These are phyloP conservation scores for Penicillium sp. DNA, from an alignment of 2,329 filamentous ascomycete genomes.

Conservation along the genomic window DNA sequence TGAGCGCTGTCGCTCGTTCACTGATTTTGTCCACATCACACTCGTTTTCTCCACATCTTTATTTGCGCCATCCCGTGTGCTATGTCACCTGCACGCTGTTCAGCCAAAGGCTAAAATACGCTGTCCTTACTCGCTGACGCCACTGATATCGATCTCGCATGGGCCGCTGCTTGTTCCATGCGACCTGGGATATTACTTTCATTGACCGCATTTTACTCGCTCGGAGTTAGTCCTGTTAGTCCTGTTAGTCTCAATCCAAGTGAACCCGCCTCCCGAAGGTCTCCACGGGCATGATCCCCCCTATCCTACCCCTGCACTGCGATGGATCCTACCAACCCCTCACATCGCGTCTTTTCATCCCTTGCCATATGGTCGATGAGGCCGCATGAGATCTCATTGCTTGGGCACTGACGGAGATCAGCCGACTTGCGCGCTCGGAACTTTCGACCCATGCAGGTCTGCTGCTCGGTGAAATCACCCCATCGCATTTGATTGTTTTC, in stretches of 20 bases:
- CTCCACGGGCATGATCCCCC: background rate
- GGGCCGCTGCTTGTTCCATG: conserved; percentile 26
- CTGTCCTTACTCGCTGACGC: conserved; percentile 4
- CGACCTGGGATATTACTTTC: conserved; percentile 7
- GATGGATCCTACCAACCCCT: conserved; percentile 5
- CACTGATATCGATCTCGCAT: conserved; percentile 19
- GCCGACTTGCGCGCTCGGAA: conserved; percentile 17
- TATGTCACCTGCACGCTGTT: conserved; percentile 18
- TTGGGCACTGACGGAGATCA: conserved; percentile 19
- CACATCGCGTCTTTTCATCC: conserved; percentile 5
- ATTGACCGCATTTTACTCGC: conserved; percentile 9
- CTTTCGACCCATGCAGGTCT: conserved; percentile 21
- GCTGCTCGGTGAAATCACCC: conserved; percentile 15
- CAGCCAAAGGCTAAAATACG: conserved; percentile 1
- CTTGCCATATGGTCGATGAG: conserved; percentile 17
- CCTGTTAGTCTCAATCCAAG: background rate
- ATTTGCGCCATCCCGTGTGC: conserved; percentile 22
- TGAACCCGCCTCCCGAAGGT: background rate
- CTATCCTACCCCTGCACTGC: conserved; percentile 6
- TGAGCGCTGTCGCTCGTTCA: background rate
- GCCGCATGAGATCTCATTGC: conserved; percentile 10
- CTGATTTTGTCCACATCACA: background rate
- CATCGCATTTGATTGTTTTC: conserved; percentile 11
- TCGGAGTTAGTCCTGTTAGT: conserved; percentile 7
- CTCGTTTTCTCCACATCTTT: conserved; percentile 20